Evolutionary conservation across 1,284 basidiomycete genomes (phyloP).

Genomic region (Coniferiporia weirii): DNA sequence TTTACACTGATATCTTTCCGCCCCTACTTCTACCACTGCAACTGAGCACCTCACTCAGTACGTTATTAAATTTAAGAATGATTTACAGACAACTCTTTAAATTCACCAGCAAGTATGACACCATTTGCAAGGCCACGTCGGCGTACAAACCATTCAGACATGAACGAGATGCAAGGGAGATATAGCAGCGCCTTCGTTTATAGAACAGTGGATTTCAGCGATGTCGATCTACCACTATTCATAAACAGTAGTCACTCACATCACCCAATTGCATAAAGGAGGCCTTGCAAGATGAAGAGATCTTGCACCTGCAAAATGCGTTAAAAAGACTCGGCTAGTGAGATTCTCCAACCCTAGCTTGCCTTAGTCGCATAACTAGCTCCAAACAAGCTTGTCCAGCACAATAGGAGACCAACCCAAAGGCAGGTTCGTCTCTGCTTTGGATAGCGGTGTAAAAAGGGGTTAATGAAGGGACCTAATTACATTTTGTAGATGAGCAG

Average conservation of each 20-base stretch:
- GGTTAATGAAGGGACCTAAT: slow-evolving; percentile 22
- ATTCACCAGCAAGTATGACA: slow-evolving; percentile 35
- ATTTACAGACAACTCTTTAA: neutral
- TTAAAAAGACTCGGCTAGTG: neutral
- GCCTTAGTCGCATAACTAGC: slow-evolving; percentile 33
- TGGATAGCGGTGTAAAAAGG: slow-evolving; percentile 29
- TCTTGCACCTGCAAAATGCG: slow-evolving; percentile 25
- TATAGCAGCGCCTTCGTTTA: slow-evolving; percentile 30
- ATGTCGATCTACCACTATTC: neutral
- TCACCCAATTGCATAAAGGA: slow-evolving; percentile 35
- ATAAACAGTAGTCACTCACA: slow-evolving; percentile 23
- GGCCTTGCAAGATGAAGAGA: slow-evolving; percentile 34
- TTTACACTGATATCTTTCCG: too few species aligned
- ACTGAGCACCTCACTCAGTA: too few species aligned
- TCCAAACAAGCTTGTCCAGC: slow-evolving; percentile 29
- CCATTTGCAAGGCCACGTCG: slow-evolving; percentile 38
- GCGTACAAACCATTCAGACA: slow-evolving; percentile 40
- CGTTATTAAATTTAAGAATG: too few species aligned
- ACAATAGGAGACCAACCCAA: slow-evolving; percentile 30
- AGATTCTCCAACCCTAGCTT: neutral
- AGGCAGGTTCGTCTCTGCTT: slow-evolving; percentile 26
- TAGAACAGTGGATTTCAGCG: neutral
- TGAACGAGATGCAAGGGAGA: slow-evolving; percentile 31
- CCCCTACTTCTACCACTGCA: too few species aligned
- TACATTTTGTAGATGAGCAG: neutral